Percentiles rank a stretch among this genome's conserved stretches.
Conservation (phyloP, 2,329 filamentous ascomycete genomes). For the Whalleya microplaca region DNA sequence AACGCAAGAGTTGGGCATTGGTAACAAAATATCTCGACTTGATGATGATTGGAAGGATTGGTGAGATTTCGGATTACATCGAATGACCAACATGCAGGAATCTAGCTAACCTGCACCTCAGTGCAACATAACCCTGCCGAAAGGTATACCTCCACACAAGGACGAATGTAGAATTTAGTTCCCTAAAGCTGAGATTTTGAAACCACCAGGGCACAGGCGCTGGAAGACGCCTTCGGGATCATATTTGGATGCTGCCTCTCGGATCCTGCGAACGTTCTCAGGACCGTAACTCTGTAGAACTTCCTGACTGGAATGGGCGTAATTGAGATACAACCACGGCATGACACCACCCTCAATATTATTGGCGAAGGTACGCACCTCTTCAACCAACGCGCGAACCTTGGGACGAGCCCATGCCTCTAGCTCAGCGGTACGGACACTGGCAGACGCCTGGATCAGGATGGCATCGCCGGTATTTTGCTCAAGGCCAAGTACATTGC, state of each 20-base stretch:
- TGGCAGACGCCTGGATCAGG: slow-evolving; percentile 38
- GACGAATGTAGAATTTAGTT: neutral
- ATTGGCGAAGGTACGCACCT: slow-evolving; percentile 25
- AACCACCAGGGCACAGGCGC: slow-evolving; percentile 36
- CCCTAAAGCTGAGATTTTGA: slow-evolving; percentile 9
- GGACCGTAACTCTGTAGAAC: slow-evolving; percentile 38
- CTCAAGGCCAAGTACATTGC: slow-evolving; percentile 39
- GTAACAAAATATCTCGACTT: too few species aligned
- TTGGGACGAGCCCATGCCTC: slow-evolving; percentile 41
- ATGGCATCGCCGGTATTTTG: slow-evolving; percentile 31
- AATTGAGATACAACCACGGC: slow-evolving; percentile 42
- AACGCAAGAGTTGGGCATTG: too few species aligned
- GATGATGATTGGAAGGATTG: too few species aligned
- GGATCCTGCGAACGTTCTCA: slow-evolving; percentile 35
- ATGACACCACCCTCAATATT: slow-evolving; percentile 20
- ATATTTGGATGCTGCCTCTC: slow-evolving; percentile 35
- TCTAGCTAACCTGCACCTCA: too few species aligned
- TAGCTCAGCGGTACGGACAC: slow-evolving; percentile 38
- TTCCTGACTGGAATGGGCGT: slow-evolving; percentile 37
- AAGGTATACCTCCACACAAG: too few species aligned
- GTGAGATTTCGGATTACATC: too few species aligned
- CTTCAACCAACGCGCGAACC: slow-evolving; percentile 39
- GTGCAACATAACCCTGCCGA: too few species aligned
- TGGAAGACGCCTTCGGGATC: slow-evolving; percentile 41
- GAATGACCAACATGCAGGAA: too few species aligned